phyloP scores from a whole-genome alignment of 2,329 filamentous ascomycete species.

The Fusarium ramigenum region DNA sequence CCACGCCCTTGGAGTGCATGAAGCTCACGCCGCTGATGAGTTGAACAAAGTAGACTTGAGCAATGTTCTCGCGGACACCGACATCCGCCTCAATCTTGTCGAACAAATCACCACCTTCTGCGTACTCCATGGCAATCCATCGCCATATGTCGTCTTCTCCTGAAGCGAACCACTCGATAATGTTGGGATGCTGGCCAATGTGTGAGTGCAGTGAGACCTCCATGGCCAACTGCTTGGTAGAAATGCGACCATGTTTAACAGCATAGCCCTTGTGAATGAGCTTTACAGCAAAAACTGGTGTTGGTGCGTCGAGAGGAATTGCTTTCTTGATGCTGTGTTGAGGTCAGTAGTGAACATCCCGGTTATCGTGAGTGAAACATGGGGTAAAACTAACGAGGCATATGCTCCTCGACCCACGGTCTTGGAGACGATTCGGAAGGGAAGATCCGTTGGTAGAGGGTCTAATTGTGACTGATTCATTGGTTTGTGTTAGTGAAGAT shows the following conservation, averaged over 20 bases:
- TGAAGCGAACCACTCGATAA: constrained; percentile 90
- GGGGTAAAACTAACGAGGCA: constrained; percentile 76
- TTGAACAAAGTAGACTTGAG: constrained; percentile 95
- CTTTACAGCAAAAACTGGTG: constrained; percentile 93
- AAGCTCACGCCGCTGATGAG: constrained; percentile 90
- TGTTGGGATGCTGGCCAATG: constrained; percentile 88
- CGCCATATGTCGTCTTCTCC: constrained; percentile 89
- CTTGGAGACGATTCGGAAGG: constrained; percentile 94
- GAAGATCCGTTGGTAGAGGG: constrained; percentile 83
- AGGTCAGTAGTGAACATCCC: constrained; percentile 14
- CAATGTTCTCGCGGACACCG: constrained; percentile 92
- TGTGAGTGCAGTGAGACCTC: constrained; percentile 91
- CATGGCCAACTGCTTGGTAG: constrained; percentile 87
- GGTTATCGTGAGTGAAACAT: constrained; percentile 1
- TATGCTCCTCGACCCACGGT: constrained; percentile 97
- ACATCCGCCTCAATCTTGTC: constrained; percentile 99
- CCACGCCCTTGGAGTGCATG: constrained; percentile 95
- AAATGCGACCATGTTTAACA: constrained; percentile 86
- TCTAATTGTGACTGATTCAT: constrained; percentile 86
- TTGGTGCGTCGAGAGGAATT: constrained; percentile 72
- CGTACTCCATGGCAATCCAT: constrained; percentile 99
- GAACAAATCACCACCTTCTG: constrained; percentile 94
- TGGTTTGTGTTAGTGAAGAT: neutral
- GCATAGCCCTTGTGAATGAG: constrained; percentile 99
- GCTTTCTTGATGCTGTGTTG: constrained; percentile 87